Percentiles rank a stretch among this genome's conserved stretches.
Conservation (phyloP, 495 filamentous ascomycete species). For the Beverwykella pulmonaria region DNA sequence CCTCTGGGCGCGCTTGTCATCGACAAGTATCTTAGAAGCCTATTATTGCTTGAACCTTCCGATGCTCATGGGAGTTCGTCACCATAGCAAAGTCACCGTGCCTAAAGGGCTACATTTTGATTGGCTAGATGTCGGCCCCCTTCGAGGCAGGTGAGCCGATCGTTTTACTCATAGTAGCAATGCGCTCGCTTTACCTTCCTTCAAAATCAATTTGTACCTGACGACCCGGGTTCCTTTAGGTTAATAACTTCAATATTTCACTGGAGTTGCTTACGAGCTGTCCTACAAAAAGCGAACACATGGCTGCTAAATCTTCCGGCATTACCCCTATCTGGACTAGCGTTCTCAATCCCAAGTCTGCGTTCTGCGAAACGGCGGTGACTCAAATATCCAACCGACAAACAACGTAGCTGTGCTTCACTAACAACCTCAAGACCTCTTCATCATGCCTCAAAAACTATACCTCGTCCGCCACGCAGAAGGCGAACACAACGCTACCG, state of each 20-base stretch:
- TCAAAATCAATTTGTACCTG: background rate
- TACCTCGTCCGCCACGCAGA: conserved; percentile 13
- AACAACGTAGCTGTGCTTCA: background rate
- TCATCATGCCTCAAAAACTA: conserved; percentile 6
- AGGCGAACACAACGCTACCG: conserved; percentile 13
- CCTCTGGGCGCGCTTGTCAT: too few species aligned
- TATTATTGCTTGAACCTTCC: background rate
- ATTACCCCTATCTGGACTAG: background rate
- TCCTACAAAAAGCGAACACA: background rate
- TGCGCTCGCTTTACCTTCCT: background rate
- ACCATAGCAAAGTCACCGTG: too few species aligned
- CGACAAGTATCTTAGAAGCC: too few species aligned
- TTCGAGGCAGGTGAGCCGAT: too few species aligned
- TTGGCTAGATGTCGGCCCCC: background rate
- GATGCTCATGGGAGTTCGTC: too few species aligned
- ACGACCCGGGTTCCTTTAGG: too few species aligned
- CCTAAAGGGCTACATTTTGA: background rate
- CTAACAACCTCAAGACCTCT: background rate
- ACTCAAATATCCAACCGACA: background rate
- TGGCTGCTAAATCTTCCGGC: background rate
- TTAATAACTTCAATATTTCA: background rate
- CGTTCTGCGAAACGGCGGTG: background rate
- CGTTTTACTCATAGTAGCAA: too few species aligned
- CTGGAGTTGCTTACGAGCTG: background rate
- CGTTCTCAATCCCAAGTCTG: background rate